phyloP scores from a whole-genome alignment of 352 stramenopile species.

The Pythium phragmiticola region DNA sequence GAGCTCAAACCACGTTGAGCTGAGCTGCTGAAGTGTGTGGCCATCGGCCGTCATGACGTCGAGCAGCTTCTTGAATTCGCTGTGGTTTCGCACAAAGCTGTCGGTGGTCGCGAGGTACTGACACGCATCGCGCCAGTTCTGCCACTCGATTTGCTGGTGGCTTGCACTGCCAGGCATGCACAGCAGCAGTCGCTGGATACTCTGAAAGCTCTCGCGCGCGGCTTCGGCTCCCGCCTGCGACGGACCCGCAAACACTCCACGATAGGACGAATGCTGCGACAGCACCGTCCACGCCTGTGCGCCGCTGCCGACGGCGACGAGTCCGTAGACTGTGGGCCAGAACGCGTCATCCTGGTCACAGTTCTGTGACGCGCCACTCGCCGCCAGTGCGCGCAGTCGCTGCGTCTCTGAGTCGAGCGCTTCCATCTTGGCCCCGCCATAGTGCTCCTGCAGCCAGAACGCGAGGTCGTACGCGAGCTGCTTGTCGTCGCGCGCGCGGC shows the following conservation, averaged over 20 bases:
- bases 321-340: slow-evolving; percentile 61
- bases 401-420: slow-evolving; percentile 46
- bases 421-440: slow-evolving; percentile 52
- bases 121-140: slow-evolving; percentile 64
- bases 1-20: slow-evolving; percentile 69
- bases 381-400: slow-evolving; percentile 32
- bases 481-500: slow-evolving; percentile 49
- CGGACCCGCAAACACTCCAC: slow-evolving; percentile 45
- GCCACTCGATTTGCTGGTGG: slow-evolving; percentile 40
- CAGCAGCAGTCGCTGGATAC: slow-evolving; percentile 60
- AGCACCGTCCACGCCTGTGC: slow-evolving; percentile 60
- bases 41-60: slow-evolving; percentile 56
- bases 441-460: slow-evolving; percentile 76
- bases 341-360: slow-evolving; percentile 51
- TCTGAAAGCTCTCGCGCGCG: slow-evolving; percentile 50
- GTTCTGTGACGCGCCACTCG: slow-evolving; percentile 18
- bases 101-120: slow-evolving; percentile 59
- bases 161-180: slow-evolving; percentile 50
- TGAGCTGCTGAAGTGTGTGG: slow-evolving; percentile 38
- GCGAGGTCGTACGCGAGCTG: slow-evolving; percentile 69
- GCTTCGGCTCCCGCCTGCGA: slow-evolving; percentile 36
- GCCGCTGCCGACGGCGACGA: slow-evolving; percentile 54
- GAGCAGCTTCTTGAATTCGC: slow-evolving; percentile 50
- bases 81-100: slow-evolving; percentile 43
- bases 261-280: slow-evolving; percentile 54